Evolutionary conservation across 331 rosid species (phyloP).

Genomic region (Saraca asoca): DNA sequence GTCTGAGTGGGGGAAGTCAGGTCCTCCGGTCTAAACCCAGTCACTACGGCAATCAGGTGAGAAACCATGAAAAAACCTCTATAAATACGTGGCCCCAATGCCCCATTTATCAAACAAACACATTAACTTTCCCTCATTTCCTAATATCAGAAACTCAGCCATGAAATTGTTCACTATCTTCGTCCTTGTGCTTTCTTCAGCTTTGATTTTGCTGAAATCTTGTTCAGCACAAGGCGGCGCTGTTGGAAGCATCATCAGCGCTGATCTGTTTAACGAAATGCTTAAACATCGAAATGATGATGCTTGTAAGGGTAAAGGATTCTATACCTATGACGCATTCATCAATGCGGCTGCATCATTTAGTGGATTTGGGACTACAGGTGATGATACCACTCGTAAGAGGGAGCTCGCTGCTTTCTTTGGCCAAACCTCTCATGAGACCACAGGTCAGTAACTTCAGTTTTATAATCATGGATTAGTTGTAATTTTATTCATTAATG

Average conservation of each 20-base stretch:
- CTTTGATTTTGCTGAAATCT: not conserved
- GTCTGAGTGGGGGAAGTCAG: too few relatives aligned
- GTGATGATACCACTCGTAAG: slow-evolving; percentile 42
- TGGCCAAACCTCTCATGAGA: slow-evolving; percentile 60
- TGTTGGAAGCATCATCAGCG: slow-evolving; percentile 26
- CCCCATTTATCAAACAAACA: not conserved
- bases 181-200: not conserved
- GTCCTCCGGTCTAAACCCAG: too few relatives aligned
- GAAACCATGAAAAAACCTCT: not conserved
- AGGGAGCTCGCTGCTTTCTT: slow-evolving; percentile 65
- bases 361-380: slow-evolving; percentile 42
- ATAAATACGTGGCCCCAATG: not conserved
- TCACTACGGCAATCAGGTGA: too few relatives aligned
- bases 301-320: slow-evolving; percentile 37
- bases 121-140: not conserved
- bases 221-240: slow-evolving; percentile 32
- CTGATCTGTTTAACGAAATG: slow-evolving; percentile 35
- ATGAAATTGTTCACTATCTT: slow-evolving; percentile 10
- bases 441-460: slow-evolving; percentile 39
- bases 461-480: too few relatives aligned
- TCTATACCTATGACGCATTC: slow-evolving; percentile 47
- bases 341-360: slow-evolving; percentile 29
- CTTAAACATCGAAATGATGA: slow-evolving; percentile 36
- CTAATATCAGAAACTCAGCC: not conserved
- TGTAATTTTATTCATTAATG: too few relatives aligned